Conservation (phyloP, 148 eudicot species). For the Pharnaceum exiguum region DNA sequence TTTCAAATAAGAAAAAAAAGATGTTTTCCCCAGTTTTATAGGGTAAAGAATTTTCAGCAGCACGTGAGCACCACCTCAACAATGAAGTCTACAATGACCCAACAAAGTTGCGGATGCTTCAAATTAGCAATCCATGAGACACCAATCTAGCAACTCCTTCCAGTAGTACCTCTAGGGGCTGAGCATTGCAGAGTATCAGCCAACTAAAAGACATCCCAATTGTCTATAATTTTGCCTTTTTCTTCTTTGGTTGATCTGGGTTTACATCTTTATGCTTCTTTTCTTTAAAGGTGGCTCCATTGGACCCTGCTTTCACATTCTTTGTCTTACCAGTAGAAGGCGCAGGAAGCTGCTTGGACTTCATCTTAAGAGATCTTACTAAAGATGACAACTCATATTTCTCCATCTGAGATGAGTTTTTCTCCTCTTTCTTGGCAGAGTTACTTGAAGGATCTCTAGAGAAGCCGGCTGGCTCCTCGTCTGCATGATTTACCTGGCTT, state of each 20-base stretch:
- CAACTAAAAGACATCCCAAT: no score
- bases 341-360: conserved; percentile 47
- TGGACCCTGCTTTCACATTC: background rate
- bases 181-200: no score
- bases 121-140: no score
- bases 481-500: conserved; percentile 23
- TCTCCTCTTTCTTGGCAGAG: conserved; percentile 8
- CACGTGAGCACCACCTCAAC: no score
- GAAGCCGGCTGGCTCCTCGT: conserved; percentile 9
- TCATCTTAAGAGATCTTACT: conserved; percentile 77
- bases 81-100: no score
- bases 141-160: no score
- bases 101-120: no score
- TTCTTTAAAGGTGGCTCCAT: conserved; percentile 12
- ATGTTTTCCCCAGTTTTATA: no score
- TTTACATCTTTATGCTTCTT: conserved; percentile 24
- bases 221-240: conserved; percentile 13
- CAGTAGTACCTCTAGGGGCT: no score
- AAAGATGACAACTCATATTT: conserved; percentile 60
- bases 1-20: no score
- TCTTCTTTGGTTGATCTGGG: conserved; percentile 14
- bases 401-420: conserved; percentile 27
- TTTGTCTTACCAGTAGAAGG: conserved; percentile 27
- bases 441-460: conserved; percentile 9
- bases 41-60: no score